Evolutionary conservation across 2,329 filamentous ascomycete species (phyloP), one percentile per base, ranked within the genome.

Genomic region (Madurella fahalii): DNA sequence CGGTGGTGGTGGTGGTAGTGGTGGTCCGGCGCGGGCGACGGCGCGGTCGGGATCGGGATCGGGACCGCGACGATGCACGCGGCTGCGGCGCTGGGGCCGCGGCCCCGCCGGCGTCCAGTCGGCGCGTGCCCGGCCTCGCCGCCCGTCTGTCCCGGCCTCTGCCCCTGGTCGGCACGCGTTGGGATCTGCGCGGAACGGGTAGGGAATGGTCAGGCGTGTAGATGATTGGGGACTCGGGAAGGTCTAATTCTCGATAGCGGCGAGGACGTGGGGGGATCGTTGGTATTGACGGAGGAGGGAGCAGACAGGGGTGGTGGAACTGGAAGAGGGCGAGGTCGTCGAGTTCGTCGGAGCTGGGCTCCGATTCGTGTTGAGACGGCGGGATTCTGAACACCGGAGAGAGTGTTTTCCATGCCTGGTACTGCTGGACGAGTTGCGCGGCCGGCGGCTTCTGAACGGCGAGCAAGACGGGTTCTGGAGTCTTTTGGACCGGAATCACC

Each of bases 291-390:
- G 50, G 16, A 1, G 58, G 58, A 1, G 58, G 58, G n/a, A 60
- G 51, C 42, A 60, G 52, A 34, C 58, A 60, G 16, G 58, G 58
- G 49, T 60, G 37, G 45, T 58, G 54, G 40, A 57, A 60, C 16
- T 53, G 49, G 53, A 60, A 60, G 48, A 49, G 47, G 25, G 54
- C 56, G 31, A 60, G 52, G 32, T 56, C 48, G 40, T 52, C 47
- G 1, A 48, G n/a, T 34, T 55, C 47, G 44, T 51, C 51, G 17
- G 44, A 37, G 9, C 13, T 25, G 16, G 5, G 40, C 20, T 44
- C 39, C 9, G 47, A 47, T 30, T 39, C 20, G 47, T 2, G 5
- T 20, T 12, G 40, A 25, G 25, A 7, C 25, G 7, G 4, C 25
- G 25, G 25, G 25, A 25, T 7, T 7, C 25, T 25, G 25, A 25